Percentiles rank a stretch among this genome's conserved stretches.
phyloP scores from a whole-genome alignment of 495 filamentous ascomycete genomes.

The Penicillium psychrofluorescens region DNA sequence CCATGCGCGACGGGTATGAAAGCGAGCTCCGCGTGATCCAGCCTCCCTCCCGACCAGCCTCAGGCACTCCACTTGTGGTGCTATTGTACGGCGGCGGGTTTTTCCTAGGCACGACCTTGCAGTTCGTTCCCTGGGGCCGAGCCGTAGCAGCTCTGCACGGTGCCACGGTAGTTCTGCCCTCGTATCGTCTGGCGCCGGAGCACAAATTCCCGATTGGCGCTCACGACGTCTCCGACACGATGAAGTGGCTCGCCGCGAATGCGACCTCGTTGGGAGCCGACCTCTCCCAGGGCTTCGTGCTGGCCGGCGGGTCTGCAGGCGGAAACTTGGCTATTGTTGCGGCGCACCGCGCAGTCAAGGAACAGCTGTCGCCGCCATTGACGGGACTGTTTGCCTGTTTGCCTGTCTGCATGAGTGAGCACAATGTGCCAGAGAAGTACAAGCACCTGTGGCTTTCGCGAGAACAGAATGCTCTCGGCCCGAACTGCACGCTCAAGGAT shows the following conservation, averaged over 20 bases:
- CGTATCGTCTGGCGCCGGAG: constrained; percentile 42
- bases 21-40: constrained; percentile 29
- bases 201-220: constrained; percentile 37
- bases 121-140: constrained; percentile 21
- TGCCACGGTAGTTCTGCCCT: constrained; percentile 25
- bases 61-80: constrained; percentile 30
- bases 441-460: constrained; percentile 24
- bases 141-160: constrained; percentile 20
- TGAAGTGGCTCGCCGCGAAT: constrained; percentile 41
- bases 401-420: constrained; percentile 13
- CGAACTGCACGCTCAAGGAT: not conserved
- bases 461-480: constrained; percentile 28
- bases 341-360: constrained; percentile 31
- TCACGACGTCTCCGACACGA: constrained; percentile 42
- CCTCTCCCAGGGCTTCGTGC: constrained; percentile 34
- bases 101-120: constrained; percentile 24
- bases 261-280: constrained; percentile 10
- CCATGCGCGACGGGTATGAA: constrained; percentile 31
- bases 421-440: constrained; percentile 18
- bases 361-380: constrained; percentile 32
- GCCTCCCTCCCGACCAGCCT: constrained; percentile 14
- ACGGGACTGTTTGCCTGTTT: constrained; percentile 39
- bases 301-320: constrained; percentile 44
- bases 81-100: constrained; percentile 40
- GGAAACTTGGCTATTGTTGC: constrained; percentile 37